phyloP scores from a whole-genome alignment of 2,329 filamentous ascomycete genomes.

The Diaporthe sp. region DNA sequence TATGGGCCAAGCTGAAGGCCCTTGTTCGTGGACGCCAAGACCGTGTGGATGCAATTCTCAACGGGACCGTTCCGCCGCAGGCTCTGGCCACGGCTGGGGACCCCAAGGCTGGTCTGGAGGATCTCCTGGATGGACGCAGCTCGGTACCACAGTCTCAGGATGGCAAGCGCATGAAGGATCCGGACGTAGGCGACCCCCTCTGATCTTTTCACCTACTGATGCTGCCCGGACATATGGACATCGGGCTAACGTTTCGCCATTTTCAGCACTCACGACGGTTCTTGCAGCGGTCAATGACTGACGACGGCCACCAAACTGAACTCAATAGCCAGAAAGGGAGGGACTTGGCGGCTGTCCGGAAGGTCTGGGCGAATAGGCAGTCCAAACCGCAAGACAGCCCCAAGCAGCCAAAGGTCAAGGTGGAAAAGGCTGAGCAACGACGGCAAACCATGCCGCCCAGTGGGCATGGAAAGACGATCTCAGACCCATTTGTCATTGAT shows the following conservation, averaged over 20 bases:
- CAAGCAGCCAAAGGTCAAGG: constrained; percentile 1
- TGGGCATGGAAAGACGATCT: constrained; percentile 1
- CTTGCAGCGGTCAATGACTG: constrained; percentile 18
- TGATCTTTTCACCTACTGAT: not conserved
- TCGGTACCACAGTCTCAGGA: not conserved
- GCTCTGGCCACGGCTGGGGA: not conserved
- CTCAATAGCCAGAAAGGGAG: constrained; percentile 1
- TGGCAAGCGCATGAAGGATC: constrained; percentile 14
- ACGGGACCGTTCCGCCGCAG: not conserved
- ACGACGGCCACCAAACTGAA: not conserved
- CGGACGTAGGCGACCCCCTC: constrained; percentile 26
- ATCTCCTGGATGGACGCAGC: constrained; percentile 10
- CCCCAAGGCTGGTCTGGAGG: not conserved
- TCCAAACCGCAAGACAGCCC: not conserved
- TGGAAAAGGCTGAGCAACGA: constrained; percentile 11
- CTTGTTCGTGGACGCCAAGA: constrained; percentile 1
- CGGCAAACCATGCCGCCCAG: constrained; percentile 1
- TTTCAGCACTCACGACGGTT: constrained; percentile 25
- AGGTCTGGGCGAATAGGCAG: constrained; percentile 19
- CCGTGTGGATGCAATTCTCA: constrained; percentile 17
- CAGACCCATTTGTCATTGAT: constrained; percentile 27
- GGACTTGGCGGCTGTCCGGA: constrained; percentile 17
- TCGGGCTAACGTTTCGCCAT: constrained; percentile 17
- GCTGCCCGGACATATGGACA: not conserved
- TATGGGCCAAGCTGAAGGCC: not conserved